phyloP scores from a whole-genome alignment of 768 basidiomycete genomes.

The Pulveroboletus sp. region DNA sequence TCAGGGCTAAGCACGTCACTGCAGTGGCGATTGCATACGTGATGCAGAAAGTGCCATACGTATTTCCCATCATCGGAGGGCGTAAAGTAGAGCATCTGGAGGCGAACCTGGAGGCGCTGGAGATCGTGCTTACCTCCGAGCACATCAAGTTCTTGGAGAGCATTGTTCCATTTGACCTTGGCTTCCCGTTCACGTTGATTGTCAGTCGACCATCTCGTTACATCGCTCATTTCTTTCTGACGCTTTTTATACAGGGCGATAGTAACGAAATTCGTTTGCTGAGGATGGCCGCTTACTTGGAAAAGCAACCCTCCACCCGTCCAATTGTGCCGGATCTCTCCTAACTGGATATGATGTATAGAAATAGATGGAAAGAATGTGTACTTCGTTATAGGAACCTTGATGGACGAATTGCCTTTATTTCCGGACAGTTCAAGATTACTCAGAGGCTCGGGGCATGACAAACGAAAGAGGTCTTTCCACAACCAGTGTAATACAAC shows the following conservation, averaged over 20 bases:
- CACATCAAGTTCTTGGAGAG: neutral
- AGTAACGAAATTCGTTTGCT: conserved; percentile 8
- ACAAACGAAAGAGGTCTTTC: too few species aligned
- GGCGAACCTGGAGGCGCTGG: neutral
- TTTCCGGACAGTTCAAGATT: too few species aligned
- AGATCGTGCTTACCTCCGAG: neutral
- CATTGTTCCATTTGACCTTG: neutral
- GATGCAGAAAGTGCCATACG: neutral
- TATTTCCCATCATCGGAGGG: neutral
- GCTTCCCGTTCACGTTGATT: neutral
- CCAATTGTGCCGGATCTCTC: conserved; percentile 7
- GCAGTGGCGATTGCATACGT: neutral
- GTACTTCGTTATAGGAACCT: too few species aligned
- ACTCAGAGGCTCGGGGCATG: too few species aligned
- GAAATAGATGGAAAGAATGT: too few species aligned
- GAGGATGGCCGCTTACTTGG: conserved; percentile 15
- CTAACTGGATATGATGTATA: neutral
- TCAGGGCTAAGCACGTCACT: neutral
- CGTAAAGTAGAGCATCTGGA: neutral
- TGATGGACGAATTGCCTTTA: too few species aligned
- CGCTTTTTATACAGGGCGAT: conserved; percentile 2
- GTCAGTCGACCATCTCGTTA: neutral
- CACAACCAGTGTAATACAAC: too few species aligned
- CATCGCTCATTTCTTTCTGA: neutral
- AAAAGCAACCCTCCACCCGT: conserved; percentile 14